These are phyloP conservation scores for Cryptococcus hybrid DNA, from an alignment of 1,284 basidiomycete genomes.

Conservation along the genomic window DNA sequence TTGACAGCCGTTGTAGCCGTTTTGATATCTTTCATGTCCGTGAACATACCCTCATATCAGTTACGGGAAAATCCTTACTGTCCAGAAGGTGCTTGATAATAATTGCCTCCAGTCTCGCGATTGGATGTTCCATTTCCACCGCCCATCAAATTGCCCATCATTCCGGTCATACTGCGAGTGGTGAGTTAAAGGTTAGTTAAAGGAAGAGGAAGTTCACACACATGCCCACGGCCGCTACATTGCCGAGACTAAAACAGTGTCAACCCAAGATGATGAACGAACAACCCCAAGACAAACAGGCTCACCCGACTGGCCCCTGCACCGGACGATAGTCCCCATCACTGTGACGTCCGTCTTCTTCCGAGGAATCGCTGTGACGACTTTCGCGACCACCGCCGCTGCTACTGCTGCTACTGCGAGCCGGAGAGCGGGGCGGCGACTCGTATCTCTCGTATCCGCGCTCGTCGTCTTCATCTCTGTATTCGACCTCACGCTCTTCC, in stretches of 20 bases:
- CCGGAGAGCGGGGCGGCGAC: not conserved
- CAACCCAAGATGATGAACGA: not conserved
- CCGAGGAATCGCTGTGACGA: not conserved
- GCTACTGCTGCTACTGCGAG: not conserved
- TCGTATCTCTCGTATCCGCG: not conserved
- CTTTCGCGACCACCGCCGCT: not conserved
- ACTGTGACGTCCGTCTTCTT: not conserved
- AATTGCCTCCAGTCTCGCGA: not conserved
- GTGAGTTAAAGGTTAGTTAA: not conserved
- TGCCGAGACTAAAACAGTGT: not conserved
- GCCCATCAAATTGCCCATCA: slow-evolving; percentile 1
- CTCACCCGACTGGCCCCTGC: not conserved
- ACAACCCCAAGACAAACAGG: not conserved
- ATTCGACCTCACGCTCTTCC: not conserved
- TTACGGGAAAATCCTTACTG: not conserved
- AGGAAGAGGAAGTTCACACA: not conserved
- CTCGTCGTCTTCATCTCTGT: not conserved
- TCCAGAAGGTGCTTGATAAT: not conserved
- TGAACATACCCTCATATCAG: not conserved
- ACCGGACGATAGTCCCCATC: not conserved
- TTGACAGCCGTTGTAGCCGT: not conserved
- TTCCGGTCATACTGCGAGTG: not conserved
- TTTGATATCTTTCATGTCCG: not conserved
- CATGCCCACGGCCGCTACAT: not conserved
- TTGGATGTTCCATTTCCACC: not conserved